Evolutionary conservation across 225 moss, liverwort and hornwort genomes (phyloP), one percentile per base, ranked within the genome.

Genomic region (Bryum argenteum): DNA sequence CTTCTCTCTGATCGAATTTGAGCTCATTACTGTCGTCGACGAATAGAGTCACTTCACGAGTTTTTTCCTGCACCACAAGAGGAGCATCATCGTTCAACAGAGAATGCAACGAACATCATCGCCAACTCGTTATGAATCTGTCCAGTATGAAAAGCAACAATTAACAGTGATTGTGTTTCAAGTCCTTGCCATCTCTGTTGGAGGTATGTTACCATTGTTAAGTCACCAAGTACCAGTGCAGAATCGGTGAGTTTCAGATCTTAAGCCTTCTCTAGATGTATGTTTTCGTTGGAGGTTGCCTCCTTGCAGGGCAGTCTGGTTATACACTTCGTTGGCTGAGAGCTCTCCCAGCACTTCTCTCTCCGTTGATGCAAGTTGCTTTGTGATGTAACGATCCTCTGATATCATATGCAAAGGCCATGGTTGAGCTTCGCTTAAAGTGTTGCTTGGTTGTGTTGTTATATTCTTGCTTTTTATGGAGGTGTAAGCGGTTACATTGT

Each of bases 21-120:
- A 98, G 80, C 94, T 98, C 58, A 94, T 98, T 71, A 98, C 94
- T 72, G 94, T 98, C 50, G 91, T 94, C 70, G 97, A 94, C 82
- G 97, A 94, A 89, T 89, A 80, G n/a, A n/a, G 79, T 80, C 62
- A 55, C 55, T 43, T 52, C 71, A 75, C 63, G 45, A 47, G 16
- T 14, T 10, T 16, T 6, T 47, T 16, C 47, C 65, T 75, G 73
- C 77, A 76, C 78, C 76, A 70, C 70, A 75, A 81, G 79, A 75
- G 54, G 58, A 73, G 73, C 63, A 66, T 77, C 67, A 18, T 33
- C 69, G 39, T 80, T 56, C 80, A 61, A 62, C 72, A 78, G 85
- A 82, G 72, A 79, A 80, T 80, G 79, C 83, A 78, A 82, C 88
- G 74, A 75, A 40, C 47, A 48, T 51, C 73, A 72, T 70, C 77